Conservation (phyloP, 371 early-diverging fungal genomes). For the Zychaea mexicana region DNA sequence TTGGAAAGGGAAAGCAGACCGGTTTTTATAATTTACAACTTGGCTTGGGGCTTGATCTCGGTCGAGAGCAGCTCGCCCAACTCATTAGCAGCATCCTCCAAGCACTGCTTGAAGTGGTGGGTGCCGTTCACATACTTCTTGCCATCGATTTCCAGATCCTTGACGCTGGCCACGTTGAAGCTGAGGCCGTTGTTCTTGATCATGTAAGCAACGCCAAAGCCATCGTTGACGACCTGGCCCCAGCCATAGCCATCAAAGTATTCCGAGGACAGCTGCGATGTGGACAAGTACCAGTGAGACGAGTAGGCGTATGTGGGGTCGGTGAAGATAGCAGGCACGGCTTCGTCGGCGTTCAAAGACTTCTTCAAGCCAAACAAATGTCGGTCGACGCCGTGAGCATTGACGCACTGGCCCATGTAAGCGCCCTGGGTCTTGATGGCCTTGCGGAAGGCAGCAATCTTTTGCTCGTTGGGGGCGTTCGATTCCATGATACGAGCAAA, state of each 20-base stretch:
- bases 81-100: slow-evolving; percentile 70
- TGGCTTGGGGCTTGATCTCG: slow-evolving; percentile 50
- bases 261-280: slow-evolving; percentile 91
- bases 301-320: slow-evolving; percentile 85
- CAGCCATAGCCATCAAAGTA: slow-evolving; percentile 94
- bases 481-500: slow-evolving; percentile 89
- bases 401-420: slow-evolving; percentile 83
- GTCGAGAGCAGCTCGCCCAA: slow-evolving; percentile 72
- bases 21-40: slow-evolving; percentile 39
- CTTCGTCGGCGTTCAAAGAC: slow-evolving; percentile 69
- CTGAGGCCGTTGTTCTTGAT: slow-evolving; percentile 82
- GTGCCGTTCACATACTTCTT: slow-evolving; percentile 49
- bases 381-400: slow-evolving; percentile 90
- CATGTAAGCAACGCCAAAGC: slow-evolving; percentile 95
- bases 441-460: slow-evolving; percentile 68
- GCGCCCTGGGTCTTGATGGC: slow-evolving; percentile 79
- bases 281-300: slow-evolving; percentile 92
- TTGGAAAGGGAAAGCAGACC: no score
- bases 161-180: slow-evolving; percentile 83
- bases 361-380: slow-evolving; percentile 79
- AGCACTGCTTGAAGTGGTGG: slow-evolving; percentile 55
- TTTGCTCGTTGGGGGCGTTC: slow-evolving; percentile 45
- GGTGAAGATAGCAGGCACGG: slow-evolving; percentile 79
- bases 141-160: slow-evolving; percentile 51
- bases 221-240: slow-evolving; percentile 95